Base-by-base conservation (phyloP, 2,329 filamentous ascomycete genomes). In the Ophiostoma pallidulum region DNA sequence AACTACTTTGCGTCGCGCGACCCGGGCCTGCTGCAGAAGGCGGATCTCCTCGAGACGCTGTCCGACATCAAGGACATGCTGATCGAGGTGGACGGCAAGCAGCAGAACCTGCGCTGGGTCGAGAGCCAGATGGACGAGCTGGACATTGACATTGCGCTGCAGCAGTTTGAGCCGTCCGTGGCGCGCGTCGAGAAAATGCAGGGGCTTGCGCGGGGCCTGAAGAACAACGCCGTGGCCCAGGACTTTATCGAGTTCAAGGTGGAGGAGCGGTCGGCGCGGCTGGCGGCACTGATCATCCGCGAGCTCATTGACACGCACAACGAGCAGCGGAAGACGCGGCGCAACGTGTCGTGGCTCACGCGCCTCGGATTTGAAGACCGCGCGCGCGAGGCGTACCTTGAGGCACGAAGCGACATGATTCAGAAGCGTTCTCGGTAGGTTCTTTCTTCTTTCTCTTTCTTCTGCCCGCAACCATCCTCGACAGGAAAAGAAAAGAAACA, bases 21-120 rank as follows among this genome's bases (percentile, higher is more conserved):
- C 53, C 81, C 85, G 1, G 80, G 82, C 1, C 71, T 90, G 20
- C 70, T 90, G 36, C 84, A 87, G 59, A 89, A 90, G 64, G 80
- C 84, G 0, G 86, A 91, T 50, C 69, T 92, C 3, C 74, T 94
- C 13, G 87, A 92, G 60, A 84, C 79, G 8, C 66, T 89, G 9
- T 88, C 87, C 2, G 80, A 82, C 53, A 80, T 84, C 57, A 88
- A 88, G 60, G 86, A 94, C 62, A 84, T 95, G 68, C 77, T 95
- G 47, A 90, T 98, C 56, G 92, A 98, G 58, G 87, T 95, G 13
- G 92, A 97, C 59, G 92, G 92, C 41, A 94, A 94, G 59, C 90
- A 96, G 64, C 88, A 97, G 62, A 96, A 92, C 61, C 75, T 98
- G 40, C 85, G 91, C 45, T 96, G 88, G 88, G 88, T 98, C 0